These are phyloP conservation scores for Monosporascus cannonballus DNA, from an alignment of 2,329 filamentous ascomycete genomes.

Conservation along the genomic window DNA sequence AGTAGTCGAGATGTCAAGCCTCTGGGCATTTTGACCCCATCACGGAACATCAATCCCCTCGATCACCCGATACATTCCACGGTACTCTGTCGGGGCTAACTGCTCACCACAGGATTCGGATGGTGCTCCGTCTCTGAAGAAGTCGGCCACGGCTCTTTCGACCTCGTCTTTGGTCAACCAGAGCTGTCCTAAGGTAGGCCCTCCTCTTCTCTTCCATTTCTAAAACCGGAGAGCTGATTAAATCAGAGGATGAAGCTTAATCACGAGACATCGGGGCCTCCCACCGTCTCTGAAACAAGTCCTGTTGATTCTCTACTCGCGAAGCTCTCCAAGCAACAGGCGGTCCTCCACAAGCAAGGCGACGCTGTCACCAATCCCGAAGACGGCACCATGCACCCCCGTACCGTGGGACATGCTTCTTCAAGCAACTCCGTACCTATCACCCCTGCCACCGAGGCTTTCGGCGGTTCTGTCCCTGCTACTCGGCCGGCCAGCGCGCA, in stretches of 20 bases:
- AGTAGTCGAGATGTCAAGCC: neutral
- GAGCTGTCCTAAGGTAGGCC: slow-evolving; percentile 43
- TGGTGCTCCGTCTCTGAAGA: slow-evolving; percentile 28
- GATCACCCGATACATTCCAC: neutral
- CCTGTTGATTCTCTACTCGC: slow-evolving; percentile 68
- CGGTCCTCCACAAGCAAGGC: slow-evolving; percentile 52
- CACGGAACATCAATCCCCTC: neutral
- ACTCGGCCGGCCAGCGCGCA: slow-evolving; percentile 47
- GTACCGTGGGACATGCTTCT: slow-evolving; percentile 40
- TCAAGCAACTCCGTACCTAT: slow-evolving; percentile 56
- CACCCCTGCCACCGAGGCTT: slow-evolving; percentile 54
- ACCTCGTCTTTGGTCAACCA: slow-evolving; percentile 53
- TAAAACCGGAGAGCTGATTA: slow-evolving; percentile 7
- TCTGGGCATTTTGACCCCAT: neutral
- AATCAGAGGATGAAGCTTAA: slow-evolving; percentile 43
- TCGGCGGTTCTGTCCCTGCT: slow-evolving; percentile 41
- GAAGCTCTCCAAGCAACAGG: slow-evolving; percentile 67
- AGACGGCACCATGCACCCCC: slow-evolving; percentile 29
- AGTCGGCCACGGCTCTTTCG: slow-evolving; percentile 39
- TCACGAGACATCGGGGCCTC: slow-evolving; percentile 30
- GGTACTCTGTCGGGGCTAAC: slow-evolving; percentile 1
- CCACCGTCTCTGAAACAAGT: slow-evolving; percentile 33
- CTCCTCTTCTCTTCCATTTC: neutral
- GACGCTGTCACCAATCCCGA: slow-evolving; percentile 41
- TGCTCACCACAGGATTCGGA: slow-evolving; percentile 16